phyloP scores from a whole-genome alignment of 2,329 filamentous ascomycete genomes.

The Aureobasidium sp. region DNA sequence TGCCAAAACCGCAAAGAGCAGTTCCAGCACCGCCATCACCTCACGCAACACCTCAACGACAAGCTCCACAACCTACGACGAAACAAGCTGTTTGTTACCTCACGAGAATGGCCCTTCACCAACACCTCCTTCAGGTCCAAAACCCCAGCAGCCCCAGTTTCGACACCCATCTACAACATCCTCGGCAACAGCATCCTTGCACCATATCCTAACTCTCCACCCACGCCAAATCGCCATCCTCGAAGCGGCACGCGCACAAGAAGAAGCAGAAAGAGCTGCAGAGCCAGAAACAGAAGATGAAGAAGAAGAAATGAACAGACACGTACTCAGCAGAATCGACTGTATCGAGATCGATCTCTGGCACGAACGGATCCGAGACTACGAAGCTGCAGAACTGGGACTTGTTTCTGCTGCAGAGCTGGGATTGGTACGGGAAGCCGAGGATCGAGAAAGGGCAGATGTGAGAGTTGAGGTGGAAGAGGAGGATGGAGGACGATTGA shows the following conservation, averaged over 20 bases:
- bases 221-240: neutral
- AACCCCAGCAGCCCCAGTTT: neutral
- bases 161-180: neutral
- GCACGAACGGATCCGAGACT: neutral
- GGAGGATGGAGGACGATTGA: neutral
- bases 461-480: neutral
- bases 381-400: neutral
- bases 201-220: neutral
- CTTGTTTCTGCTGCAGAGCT: neutral
- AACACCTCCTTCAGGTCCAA: neutral
- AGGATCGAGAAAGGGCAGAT: neutral
- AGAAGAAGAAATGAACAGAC: neutral
- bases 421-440: neutral
- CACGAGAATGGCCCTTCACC: neutral
- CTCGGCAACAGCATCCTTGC: neutral
- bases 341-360: conserved; percentile 5
- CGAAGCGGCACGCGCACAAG: neutral
- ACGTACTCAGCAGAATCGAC: conserved; percentile 2
- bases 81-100: neutral
- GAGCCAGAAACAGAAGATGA: neutral
- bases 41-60: neutral
- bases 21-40: neutral
- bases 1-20: neutral
- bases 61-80: neutral
- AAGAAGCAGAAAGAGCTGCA: neutral